phyloP scores from a whole-genome alignment of 2,329 filamentous ascomycete species.

The Magnaporthiopsis rhizophila region DNA sequence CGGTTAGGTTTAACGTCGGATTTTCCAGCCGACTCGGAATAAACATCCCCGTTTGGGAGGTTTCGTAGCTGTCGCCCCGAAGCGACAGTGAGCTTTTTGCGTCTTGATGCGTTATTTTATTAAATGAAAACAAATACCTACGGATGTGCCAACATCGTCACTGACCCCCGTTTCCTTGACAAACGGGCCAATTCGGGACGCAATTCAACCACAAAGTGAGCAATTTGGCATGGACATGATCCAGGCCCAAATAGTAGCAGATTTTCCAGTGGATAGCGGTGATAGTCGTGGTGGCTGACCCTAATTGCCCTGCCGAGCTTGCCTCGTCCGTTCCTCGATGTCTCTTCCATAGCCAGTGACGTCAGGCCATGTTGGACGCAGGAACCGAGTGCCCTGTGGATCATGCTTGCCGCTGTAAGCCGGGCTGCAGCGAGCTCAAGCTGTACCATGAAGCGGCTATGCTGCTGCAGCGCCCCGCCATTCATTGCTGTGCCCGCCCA shows the following conservation, averaged over 20 bases:
- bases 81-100: too few species aligned
- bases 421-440: too few species aligned
- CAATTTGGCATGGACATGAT: not conserved
- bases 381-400: not conserved
- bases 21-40: too few species aligned
- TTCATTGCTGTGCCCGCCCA: not conserved
- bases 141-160: not conserved
- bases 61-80: too few species aligned
- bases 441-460: not conserved
- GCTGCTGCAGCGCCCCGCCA: not conserved
- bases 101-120: too few species aligned
- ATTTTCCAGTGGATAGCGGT: not conserved
- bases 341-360: not conserved
- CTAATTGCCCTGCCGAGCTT: not conserved
- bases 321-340: too few species aligned
- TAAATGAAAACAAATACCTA: too few species aligned
- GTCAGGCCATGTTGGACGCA: conserved; percentile 4
- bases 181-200: too few species aligned
- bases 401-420: not conserved
- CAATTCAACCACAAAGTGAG: not conserved
- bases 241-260: not conserved
- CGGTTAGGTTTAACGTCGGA: too few species aligned
- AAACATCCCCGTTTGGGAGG: too few species aligned
- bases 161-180: not conserved
- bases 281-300: not conserved